Evolutionary conservation across 2,329 filamentous ascomycete genomes (phyloP).

Genomic region (Claviceps citrina): DNA sequence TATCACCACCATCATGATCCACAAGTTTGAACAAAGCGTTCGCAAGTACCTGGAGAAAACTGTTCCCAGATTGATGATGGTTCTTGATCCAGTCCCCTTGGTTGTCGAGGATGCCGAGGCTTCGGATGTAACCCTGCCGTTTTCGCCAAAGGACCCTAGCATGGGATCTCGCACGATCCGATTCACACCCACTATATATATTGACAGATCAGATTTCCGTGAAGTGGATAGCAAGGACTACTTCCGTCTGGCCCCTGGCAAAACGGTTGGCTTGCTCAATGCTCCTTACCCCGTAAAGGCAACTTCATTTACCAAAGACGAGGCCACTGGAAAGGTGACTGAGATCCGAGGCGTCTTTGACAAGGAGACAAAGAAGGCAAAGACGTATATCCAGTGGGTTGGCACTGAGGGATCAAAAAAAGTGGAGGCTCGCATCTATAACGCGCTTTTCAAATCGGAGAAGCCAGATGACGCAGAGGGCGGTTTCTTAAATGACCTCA

Average conservation of each 20-base stretch:
- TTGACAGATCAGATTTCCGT: constrained; percentile 69
- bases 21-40: constrained; percentile 72
- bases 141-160: constrained; percentile 63
- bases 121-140: constrained; percentile 53
- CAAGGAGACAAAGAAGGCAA: constrained; percentile 56
- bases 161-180: constrained; percentile 45
- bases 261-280: constrained; percentile 61
- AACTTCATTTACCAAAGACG: constrained; percentile 53
- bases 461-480: constrained; percentile 64
- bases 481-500: constrained; percentile 72
- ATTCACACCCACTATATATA: constrained; percentile 69
- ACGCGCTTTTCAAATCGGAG: constrained; percentile 72
- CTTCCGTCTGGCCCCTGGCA: constrained; percentile 65
- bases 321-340: constrained; percentile 45
- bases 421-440: constrained; percentile 65
- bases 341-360: constrained; percentile 50
- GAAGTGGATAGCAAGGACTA: constrained; percentile 61
- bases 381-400: constrained; percentile 87
- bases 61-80: constrained; percentile 76
- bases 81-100: constrained; percentile 72
- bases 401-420: constrained; percentile 46
- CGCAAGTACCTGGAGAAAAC: constrained; percentile 76
- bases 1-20: constrained; percentile 61
- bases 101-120: constrained; percentile 62
- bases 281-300: constrained; percentile 57